Evolutionary conservation across 192 early-diverging fungal genomes (phyloP), one percentile per base, ranked within the genome.

Genomic region (Backusella sp.): DNA sequence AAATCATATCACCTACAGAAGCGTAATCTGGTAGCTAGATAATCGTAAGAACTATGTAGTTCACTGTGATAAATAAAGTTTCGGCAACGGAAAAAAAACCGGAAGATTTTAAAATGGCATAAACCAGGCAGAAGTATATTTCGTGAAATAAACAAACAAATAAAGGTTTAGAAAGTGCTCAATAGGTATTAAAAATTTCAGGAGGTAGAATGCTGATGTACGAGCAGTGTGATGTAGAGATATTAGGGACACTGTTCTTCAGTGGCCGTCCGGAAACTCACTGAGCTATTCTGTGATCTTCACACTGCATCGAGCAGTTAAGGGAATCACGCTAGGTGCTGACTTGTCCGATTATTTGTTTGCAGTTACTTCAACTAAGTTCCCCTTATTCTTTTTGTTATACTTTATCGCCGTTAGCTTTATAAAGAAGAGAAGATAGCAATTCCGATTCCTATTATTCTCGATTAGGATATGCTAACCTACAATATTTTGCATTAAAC

Each of bases 391-490:
- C 9, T 23, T 56, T 12, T 62, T 62, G 9, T 11, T 39, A 11
- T 26, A 62, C 23, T 28, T 62, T 23, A 12, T 14, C 8, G 42
- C 42, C 42, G 42, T 44, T 44, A 44, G 4, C 42, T 44, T 44
- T 14, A 0, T 62, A 62, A 62, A 28, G 26, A 59, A 62, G 26
- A 36, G 23, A 32, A 17, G 26, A 12, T 11, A 23, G 0, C 9
- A 62, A 62, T 62, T 62, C 26, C 23, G 56, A 28, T 62, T 62
- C 26, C 56, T 62, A 62, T 62, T 62, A 62, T 62, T 28, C 56
- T 62, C 21, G 56, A 62, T 62, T 28, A 26, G 56, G 56, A 62
- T 28, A 28, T 62, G 26, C 56, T 62, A 62, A 62, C 4, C 56
- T 62, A 62, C 9, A 62, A 49, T 49, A 11, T 28, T 26, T 62